Base-by-base conservation (phyloP, 495 filamentous ascomycete species). In the Durotheca rogersii region DNA sequence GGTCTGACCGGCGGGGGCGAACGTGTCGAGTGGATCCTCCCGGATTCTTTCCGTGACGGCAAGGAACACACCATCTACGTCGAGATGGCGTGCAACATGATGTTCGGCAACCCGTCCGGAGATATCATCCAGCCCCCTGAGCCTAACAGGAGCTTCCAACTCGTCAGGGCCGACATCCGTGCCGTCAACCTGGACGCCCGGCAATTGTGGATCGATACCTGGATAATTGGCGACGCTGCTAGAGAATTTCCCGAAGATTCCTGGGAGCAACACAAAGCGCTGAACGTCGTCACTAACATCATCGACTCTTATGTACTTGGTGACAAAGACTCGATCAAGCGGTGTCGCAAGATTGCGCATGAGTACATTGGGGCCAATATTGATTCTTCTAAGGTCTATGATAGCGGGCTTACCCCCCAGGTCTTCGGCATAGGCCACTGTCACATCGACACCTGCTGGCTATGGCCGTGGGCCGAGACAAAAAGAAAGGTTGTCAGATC, bases 391-490 rank as follows among this genome's bases (percentile, higher is more conserved):
- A 81, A 90, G 48, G 92, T 98, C 31, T 98, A 98, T 58, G 75
- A 88, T 11, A 83, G 73, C 14, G 83, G 82, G 34, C 83, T 81
- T 4, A 69, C 86, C 21, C 81, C 88, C 0, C 74, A 93, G 38
- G 89, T 96, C 14, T 90, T 83, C 60, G 93, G 81, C 14, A 91
- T 95, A 49, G 93, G 93, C 2, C 86, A 98, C 70, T 98, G 93
- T 58, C 93, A 98, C 64, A 98, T 98, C 56, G 93, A 94, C 71
- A 91, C 88, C 18, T 96, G 91, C 69, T 98, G 93, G 93, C 74
- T 98, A 7, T 98, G 93, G 93, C 93, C 93, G 2, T 97, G 87
- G 78, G 93, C 89, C n/a, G 93, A 98, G 75, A 98, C 93, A 0
- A 96, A 95, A 67, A 86, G 93, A 49, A 98, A 98, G 73, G 85